Percentiles rank a stretch among this genome's conserved stretches.
phyloP scores from a whole-genome alignment of 2,329 filamentous ascomycete species.

The Thelonectria rubi region DNA sequence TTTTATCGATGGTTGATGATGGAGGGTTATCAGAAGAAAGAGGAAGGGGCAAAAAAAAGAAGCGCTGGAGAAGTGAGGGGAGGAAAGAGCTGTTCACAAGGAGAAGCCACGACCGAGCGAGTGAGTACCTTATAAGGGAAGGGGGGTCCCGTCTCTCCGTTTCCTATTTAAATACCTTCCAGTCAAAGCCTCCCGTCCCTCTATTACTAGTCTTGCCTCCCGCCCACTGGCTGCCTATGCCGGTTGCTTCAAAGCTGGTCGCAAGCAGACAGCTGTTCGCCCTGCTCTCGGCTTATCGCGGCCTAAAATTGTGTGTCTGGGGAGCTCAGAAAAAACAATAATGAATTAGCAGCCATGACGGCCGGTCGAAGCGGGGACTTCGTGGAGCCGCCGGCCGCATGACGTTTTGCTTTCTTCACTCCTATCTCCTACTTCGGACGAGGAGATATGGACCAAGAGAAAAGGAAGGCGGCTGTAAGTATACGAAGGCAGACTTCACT shows the following conservation, averaged over 20 bases:
- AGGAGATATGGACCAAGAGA: not conserved
- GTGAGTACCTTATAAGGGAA: constrained; percentile 3
- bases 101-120: not conserved
- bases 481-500: too few species aligned
- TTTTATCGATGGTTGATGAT: constrained; percentile 28
- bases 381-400: constrained; percentile 33
- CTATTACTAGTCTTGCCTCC: constrained; percentile 13
- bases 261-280: not conserved
- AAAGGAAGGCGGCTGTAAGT: too few species aligned
- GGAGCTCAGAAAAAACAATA: constrained; percentile 18
- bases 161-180: constrained; percentile 14
- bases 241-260: not conserved
- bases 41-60: constrained; percentile 16
- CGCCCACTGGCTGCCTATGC: constrained; percentile 3
- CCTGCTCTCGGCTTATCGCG: constrained; percentile 44
- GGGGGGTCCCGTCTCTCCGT: constrained; percentile 12
- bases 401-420: constrained; percentile 32
- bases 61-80: constrained; percentile 26
- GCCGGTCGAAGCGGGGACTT: constrained; percentile 11
- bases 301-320: constrained; percentile 31
- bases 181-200: not conserved
- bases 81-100: constrained; percentile 11
- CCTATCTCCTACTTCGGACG: not conserved
- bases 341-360: constrained; percentile 1
- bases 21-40: constrained; percentile 37